Percentiles rank a stretch among this genome's conserved stretches.
These are phyloP conservation scores for Talaromyces sp. DNA, from an alignment of 2,329 filamentous ascomycete species.

Conservation along the genomic window DNA sequence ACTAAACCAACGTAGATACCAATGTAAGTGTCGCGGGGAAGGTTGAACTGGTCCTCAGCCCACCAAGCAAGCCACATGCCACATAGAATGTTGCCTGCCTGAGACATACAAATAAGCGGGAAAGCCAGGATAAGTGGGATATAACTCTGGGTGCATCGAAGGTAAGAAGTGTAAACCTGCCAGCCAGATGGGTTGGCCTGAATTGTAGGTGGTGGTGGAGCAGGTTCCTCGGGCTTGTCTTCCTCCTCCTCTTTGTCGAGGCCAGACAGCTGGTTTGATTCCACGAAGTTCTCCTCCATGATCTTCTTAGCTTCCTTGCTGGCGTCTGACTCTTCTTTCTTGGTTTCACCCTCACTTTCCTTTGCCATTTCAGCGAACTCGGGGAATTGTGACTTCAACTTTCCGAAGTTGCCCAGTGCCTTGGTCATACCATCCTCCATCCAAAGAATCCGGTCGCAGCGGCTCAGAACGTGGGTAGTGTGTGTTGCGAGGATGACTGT, in stretches of 20 bases:
- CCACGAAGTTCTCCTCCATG: not conserved
- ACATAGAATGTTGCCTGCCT: not conserved
- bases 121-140: not conserved
- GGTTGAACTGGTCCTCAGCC: not conserved
- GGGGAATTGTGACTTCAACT: not conserved
- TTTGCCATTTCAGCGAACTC: not conserved
- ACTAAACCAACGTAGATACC: not conserved
- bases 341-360: not conserved
- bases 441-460: conserved; percentile 2
- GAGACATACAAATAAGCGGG: not conserved
- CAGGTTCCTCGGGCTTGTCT: not conserved
- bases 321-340: not conserved
- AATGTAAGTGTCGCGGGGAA: not conserved
- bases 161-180: not conserved
- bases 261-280: not conserved
- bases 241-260: not conserved
- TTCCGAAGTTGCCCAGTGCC: not conserved
- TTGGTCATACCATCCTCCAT: conserved; percentile 1
- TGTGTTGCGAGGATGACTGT: conserved; percentile 4
- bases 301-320: not conserved
- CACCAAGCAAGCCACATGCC: conserved; percentile 1
- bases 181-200: not conserved
- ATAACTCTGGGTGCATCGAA: not conserved
- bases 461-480: not conserved
- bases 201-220: not conserved